These are phyloP conservation scores for Solioccasus polychromus DNA, from an alignment of 768 basidiomycete species.

Conservation along the genomic window DNA sequence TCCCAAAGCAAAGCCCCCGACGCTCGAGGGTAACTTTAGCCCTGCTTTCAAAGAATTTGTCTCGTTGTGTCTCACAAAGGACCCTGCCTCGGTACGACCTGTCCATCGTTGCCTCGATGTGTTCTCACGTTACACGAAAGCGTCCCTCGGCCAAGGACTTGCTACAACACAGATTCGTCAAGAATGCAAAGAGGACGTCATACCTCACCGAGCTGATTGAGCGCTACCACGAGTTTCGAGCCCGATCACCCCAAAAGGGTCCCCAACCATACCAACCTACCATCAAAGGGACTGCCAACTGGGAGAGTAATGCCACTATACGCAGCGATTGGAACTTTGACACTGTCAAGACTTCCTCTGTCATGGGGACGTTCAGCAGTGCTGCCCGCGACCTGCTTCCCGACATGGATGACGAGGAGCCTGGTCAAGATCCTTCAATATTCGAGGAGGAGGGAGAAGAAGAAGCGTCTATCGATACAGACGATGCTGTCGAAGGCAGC, in stretches of 20 bases:
- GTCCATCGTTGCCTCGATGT: neutral
- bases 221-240: constrained; percentile 75
- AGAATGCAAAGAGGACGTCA: constrained; percentile 75
- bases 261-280: constrained; percentile 55
- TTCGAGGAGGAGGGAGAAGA: constrained; percentile 48
- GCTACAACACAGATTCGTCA: constrained; percentile 91
- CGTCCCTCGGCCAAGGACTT: constrained; percentile 90
- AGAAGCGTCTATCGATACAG: constrained; percentile 58
- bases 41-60: constrained; percentile 93
- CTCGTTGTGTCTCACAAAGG: constrained; percentile 86
- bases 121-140: constrained; percentile 40
- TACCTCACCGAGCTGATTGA: constrained; percentile 87
- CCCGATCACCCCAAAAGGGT: constrained; percentile 57
- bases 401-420: constrained; percentile 56
- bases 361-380: constrained; percentile 75
- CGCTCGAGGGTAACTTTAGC: constrained; percentile 83
- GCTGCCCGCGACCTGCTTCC: constrained; percentile 68
- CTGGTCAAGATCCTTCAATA: constrained; percentile 34
- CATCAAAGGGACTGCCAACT: constrained; percentile 53
- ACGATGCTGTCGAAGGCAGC: constrained; percentile 63
- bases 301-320: constrained; percentile 75
- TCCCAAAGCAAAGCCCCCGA: constrained; percentile 92
- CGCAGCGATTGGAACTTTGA: constrained; percentile 97
- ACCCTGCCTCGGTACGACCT: constrained; percentile 66
- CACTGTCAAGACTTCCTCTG: constrained; percentile 67